These are phyloP conservation scores for Diplodia sapinea DNA, from an alignment of 2,329 filamentous ascomycete genomes.

Conservation along the genomic window DNA sequence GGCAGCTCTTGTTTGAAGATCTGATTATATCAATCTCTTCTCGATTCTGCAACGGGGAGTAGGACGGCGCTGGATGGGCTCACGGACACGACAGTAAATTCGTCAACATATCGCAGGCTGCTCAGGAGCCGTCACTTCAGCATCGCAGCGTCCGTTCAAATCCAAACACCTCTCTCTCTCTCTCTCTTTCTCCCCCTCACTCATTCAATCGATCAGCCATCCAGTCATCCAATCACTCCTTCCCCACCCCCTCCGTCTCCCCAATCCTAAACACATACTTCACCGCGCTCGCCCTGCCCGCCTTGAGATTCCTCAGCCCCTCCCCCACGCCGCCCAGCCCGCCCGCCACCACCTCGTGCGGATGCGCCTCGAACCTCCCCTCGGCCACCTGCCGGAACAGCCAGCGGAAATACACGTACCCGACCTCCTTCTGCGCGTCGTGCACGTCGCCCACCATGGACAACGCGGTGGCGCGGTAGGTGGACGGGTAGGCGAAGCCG, in stretches of 20 bases:
- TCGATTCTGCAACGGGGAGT: background rate
- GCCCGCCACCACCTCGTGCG: slow-evolving; percentile 59
- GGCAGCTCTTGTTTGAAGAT: background rate
- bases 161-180: no score
- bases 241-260: slow-evolving; percentile 49
- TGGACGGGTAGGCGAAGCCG: slow-evolving; percentile 50
- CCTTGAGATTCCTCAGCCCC: slow-evolving; percentile 62
- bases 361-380: slow-evolving; percentile 59
- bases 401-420: slow-evolving; percentile 52
- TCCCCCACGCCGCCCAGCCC: slow-evolving; percentile 61
- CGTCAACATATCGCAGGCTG: background rate
- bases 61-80: background rate
- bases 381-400: slow-evolving; percentile 55
- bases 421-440: slow-evolving; percentile 50
- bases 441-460: slow-evolving; percentile 49
- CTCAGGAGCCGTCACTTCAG: no score
- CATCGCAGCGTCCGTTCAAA: background rate
- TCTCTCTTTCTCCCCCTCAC: no score
- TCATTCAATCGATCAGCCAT: no score
- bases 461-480: slow-evolving; percentile 42
- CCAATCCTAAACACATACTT: slow-evolving; percentile 68
- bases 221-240: background rate
- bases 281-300: slow-evolving; percentile 65
- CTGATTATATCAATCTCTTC: background rate
- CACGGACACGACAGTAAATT: background rate